phyloP scores from a whole-genome alignment of 2,329 filamentous ascomycete genomes.

The Microdochium nivale region DNA sequence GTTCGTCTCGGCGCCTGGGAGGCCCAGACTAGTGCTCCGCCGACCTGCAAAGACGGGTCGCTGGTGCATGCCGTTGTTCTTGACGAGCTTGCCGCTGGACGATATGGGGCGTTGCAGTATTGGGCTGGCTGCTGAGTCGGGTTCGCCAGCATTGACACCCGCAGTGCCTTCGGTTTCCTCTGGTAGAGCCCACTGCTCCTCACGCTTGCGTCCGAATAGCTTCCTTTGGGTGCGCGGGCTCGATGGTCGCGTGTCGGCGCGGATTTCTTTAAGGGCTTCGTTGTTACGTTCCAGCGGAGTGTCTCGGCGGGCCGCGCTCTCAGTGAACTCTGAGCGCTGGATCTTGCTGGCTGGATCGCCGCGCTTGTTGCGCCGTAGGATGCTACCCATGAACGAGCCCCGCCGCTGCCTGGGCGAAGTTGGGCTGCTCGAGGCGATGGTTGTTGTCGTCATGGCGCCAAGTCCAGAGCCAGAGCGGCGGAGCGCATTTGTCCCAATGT shows the following conservation, averaged over 20 bases:
- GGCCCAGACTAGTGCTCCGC: slow-evolving; percentile 18
- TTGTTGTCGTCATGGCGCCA: slow-evolving; percentile 15
- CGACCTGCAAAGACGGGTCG: slow-evolving; percentile 4
- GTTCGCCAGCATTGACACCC: slow-evolving; percentile 20
- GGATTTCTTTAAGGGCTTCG: slow-evolving; percentile 41
- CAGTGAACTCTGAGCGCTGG: slow-evolving; percentile 39
- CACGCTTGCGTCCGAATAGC: slow-evolving; percentile 25
- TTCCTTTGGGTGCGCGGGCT: slow-evolving; percentile 36
- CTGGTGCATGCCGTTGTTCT: neutral
- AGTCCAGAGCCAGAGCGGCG: slow-evolving; percentile 15
- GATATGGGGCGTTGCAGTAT: slow-evolving; percentile 2
- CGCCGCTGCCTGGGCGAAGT: slow-evolving; percentile 26
- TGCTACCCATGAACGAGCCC: slow-evolving; percentile 44
- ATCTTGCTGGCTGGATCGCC: slow-evolving; percentile 40
- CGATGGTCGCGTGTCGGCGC: slow-evolving; percentile 20
- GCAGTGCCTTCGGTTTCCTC: slow-evolving; percentile 18
- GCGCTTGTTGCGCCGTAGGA: slow-evolving; percentile 57
- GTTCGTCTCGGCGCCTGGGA: slow-evolving; percentile 24
- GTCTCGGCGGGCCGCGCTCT: slow-evolving; percentile 54
- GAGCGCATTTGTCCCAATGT: neutral
- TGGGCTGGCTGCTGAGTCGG: slow-evolving; percentile 10
- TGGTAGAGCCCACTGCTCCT: slow-evolving; percentile 41
- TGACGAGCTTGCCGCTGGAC: slow-evolving; percentile 8
- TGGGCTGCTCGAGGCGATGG: slow-evolving; percentile 5
- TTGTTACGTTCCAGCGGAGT: slow-evolving; percentile 51